Conservation (phyloP, 2,329 filamentous ascomycete genomes). For the Ophiostoma novo-ulmi region DNA sequence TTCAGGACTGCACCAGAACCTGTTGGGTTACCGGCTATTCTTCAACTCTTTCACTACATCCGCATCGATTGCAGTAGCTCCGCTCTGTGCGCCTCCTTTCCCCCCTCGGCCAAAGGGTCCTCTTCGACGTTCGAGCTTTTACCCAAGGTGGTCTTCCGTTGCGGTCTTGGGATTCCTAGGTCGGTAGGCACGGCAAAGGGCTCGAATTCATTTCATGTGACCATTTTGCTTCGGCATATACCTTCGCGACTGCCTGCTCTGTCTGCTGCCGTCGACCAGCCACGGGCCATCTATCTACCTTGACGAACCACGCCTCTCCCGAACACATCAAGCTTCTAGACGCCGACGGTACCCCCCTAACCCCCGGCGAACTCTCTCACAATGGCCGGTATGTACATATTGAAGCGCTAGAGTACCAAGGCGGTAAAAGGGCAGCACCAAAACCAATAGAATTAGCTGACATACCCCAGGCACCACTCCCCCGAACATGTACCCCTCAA, state of each 20-base stretch:
- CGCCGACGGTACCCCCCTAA: background rate
- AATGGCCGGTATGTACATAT: background rate
- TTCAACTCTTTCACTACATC: background rate
- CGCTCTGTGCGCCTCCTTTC: background rate
- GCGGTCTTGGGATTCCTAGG: background rate
- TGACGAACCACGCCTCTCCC: background rate
- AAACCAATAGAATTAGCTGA: background rate
- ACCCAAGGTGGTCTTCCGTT: background rate
- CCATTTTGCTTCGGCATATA: background rate
- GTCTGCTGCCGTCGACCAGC: background rate
- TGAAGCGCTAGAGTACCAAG: background rate
- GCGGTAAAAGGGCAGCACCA: background rate
- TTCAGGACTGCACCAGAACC: background rate
- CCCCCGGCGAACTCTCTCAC: background rate
- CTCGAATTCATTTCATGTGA: background rate
- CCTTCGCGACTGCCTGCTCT: background rate
- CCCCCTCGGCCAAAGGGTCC: background rate
- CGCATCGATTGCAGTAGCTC: background rate
- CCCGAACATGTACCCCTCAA: background rate
- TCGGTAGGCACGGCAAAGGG: background rate
- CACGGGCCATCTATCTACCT: background rate
- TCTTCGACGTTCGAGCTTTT: background rate
- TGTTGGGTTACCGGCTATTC: background rate
- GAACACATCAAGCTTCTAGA: background rate
- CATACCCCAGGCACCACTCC: background rate